Evolutionary conservation across 2,329 filamentous ascomycete species (phyloP), one percentile per base, ranked within the genome.

Genomic region (Trichothecium roseum): DNA sequence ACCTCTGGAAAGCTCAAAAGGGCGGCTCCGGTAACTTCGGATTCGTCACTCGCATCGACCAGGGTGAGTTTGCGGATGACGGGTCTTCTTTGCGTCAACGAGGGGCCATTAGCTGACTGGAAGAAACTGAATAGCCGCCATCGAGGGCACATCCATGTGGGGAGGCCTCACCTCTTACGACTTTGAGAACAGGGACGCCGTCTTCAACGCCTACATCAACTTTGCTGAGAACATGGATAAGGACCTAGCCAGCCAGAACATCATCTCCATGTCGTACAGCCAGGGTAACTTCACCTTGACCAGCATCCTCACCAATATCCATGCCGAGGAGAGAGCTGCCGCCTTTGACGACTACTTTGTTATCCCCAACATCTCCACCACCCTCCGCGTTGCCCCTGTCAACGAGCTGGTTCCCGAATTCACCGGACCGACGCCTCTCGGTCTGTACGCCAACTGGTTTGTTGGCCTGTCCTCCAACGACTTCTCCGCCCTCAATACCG

Each of bases 1-100:
- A 74, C 34, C 56, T 76, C 2, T 74, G 67, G 51, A 74, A 68
- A 67, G 71, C 69, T 4, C 53, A 73, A 2, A 56, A 59, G 32
- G 68, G 68, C 14, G 39, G 36, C 16, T 68, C 70, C 2, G 67
- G 69, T 1, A 72, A 63, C 18, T 74, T 69, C 41, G 71, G 63
- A 4, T 54, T 74, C 3, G 64, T 74, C 8, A 53, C 60, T 15
- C 66, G 64, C 10, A 58, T 74, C 49, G 54, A 61, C 5, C 28
- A 30, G n/a, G 18, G 33, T 24, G n/a, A n/a, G n/a, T n/a, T n/a
- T n/a, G n/a, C n/a, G n/a, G n/a, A n/a, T n/a, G n/a, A n/a, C n/a
- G n/a, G n/a, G n/a, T n/a, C n/a, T n/a, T n/a, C n/a, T n/a, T n/a
- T n/a, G n/a, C n/a, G n/a, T n/a, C n/a, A n/a, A n/a, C n/a, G n/a